Evolutionary conservation across 495 filamentous ascomycete species (phyloP), one percentile per base, ranked within the genome.

Genomic region (Penicillium fimorum): DNA sequence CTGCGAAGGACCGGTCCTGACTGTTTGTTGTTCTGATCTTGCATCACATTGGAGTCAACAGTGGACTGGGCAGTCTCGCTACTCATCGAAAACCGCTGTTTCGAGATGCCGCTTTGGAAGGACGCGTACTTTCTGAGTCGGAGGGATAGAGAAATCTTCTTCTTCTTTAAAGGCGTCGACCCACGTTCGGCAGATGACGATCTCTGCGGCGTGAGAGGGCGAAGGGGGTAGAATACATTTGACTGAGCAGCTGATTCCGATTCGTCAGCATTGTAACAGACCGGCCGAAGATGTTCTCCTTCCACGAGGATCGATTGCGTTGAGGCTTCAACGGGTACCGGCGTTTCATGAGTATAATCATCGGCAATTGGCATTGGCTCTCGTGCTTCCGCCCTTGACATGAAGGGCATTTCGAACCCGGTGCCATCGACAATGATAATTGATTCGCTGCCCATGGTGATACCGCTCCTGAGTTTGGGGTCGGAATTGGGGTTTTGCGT

Each of bases 381-480:
- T 24, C 43, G 57, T 22, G 71, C 47, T 11, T 68, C 74, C 22
- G 69, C 74, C 22, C 76, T 75, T 6, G 75, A 72, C 66, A 72
- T 76, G 2, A 64, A 40, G 29, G 71, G 70, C 29, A 71, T 59
- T 22, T 72, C 67, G 22, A 75, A 62, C 6, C 75, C 74, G 29
- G 75, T 76, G 45, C 74, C 76, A 68, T 96, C 89, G 15, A 96
- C 84, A 61, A 96, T 94, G 29, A 95, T 83, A 59, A 96, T 94
- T 0, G 91, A 95, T 58, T 89, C 82, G 70, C 90, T 95, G 7
- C 89, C 90, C 37, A 77, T 79, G 0, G 90, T 93, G 32, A 95
- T 76, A 29, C 78, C 84, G 60, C 84, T 88, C 41, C 75, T 68
- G 2, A 72, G 61, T 47, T 81, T 76, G 18, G 59, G 53, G 7